These are phyloP conservation scores for Gleditsia sinensis DNA, from an alignment of 306 rosid genomes.

Conservation along the genomic window DNA sequence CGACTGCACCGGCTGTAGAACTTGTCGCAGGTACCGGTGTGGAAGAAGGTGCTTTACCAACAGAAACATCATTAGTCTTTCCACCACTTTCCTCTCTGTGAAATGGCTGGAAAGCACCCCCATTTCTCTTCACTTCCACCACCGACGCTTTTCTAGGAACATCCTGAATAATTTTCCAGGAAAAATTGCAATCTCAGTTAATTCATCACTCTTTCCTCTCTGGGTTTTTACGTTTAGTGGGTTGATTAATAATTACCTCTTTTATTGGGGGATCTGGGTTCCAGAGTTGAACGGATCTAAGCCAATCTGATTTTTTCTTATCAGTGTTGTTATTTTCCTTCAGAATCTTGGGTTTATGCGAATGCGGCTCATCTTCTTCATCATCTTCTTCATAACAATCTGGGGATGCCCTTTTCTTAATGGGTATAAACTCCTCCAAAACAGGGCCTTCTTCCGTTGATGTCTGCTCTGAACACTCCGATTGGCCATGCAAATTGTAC, in stretches of 20 bases:
- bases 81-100: slow-evolving; percentile 59
- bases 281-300: slow-evolving; percentile 92
- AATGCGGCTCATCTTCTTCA: slow-evolving; percentile 45
- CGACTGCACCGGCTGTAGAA: slow-evolving; percentile 51
- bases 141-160: slow-evolving; percentile 61
- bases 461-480: slow-evolving; percentile 83
- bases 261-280: slow-evolving; percentile 54
- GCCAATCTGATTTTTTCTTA: slow-evolving; percentile 78
- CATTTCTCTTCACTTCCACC: slow-evolving; percentile 72
- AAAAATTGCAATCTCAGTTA: neutral
- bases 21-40: slow-evolving; percentile 56
- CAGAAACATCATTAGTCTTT: slow-evolving; percentile 38
- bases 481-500: slow-evolving; percentile 65
- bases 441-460: slow-evolving; percentile 60
- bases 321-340: slow-evolving; percentile 32
- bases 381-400: slow-evolving; percentile 27
- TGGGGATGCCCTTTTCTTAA: slow-evolving; percentile 52
- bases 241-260: too few relatives aligned
- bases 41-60: slow-evolving; percentile 37
- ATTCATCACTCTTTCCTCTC: neutral
- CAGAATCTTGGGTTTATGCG: slow-evolving; percentile 26
- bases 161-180: slow-evolving; percentile 46
- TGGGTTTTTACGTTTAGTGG: too few relatives aligned
- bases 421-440: slow-evolving; percentile 85
- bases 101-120: slow-evolving; percentile 86